These are phyloP conservation scores for Amanita fuliginea DNA, from an alignment of 768 basidiomycete species.

Conservation along the genomic window DNA sequence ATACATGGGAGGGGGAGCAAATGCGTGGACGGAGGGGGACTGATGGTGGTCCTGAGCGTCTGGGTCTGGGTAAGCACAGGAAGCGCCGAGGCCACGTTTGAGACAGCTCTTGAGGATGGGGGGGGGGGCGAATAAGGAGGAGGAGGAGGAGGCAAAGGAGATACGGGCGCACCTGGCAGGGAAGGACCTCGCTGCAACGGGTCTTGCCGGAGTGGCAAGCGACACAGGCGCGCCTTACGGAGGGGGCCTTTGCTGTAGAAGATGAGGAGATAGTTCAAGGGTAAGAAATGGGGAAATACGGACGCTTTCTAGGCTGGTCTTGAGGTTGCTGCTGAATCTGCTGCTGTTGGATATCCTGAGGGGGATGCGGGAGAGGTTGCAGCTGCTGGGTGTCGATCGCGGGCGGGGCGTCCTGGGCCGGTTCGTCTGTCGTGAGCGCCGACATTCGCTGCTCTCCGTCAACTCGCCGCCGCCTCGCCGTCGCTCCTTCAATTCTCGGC, in stretches of 20 bases:
- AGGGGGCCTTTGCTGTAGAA: constrained; percentile 62
- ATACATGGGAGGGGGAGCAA: constrained; percentile 40
- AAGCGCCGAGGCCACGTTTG: constrained; percentile 62
- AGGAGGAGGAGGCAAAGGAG: background rate
- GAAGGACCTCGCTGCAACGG: constrained; percentile 70
- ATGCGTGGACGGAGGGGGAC: constrained; percentile 25
- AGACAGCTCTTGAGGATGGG: constrained; percentile 51
- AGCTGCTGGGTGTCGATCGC: constrained; percentile 54
- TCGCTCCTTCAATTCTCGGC: constrained; percentile 12
- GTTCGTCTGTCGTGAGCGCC: constrained; percentile 65
- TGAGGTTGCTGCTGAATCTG: constrained; percentile 15
- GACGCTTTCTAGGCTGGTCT: constrained; percentile 54
- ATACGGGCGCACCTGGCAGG: constrained; percentile 51
- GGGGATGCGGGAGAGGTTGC: constrained; percentile 36
- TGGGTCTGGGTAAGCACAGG: constrained; percentile 72
- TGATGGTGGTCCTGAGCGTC: constrained; percentile 43
- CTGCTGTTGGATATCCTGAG: constrained; percentile 20
- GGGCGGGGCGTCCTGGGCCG: constrained; percentile 38
- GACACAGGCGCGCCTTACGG: constrained; percentile 69
- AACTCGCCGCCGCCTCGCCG: constrained; percentile 10
- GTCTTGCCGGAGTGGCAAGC: constrained; percentile 81
- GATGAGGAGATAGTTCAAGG: constrained; percentile 7
- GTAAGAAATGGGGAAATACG: constrained; percentile 9
- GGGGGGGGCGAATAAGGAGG: background rate
- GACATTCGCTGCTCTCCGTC: constrained; percentile 50